Evolutionary conservation across 1,284 basidiomycete genomes (phyloP).

Genomic region (Trichosporon sp.): DNA sequence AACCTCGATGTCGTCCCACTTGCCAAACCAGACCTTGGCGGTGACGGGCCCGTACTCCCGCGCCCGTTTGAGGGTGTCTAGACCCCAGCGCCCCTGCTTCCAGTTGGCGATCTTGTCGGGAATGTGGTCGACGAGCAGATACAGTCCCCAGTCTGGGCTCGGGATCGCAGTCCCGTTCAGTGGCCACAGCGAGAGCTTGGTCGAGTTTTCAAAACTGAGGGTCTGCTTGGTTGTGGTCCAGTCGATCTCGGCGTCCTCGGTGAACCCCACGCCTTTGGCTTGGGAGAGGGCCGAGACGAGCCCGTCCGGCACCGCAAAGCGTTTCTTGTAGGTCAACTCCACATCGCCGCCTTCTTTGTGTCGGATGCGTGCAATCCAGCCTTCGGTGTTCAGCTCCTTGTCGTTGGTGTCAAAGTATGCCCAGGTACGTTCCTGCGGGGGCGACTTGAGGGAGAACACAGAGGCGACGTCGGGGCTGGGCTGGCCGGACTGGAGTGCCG

Average conservation of each 20-base stretch:
- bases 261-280: neutral
- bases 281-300: neutral
- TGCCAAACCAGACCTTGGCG: neutral
- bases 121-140: neutral
- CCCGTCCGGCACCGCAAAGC: neutral
- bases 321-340: neutral
- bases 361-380: neutral
- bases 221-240: constrained; percentile 2
- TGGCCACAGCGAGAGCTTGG: neutral
- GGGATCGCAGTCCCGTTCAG: neutral
- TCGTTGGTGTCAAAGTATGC: neutral
- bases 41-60: neutral
- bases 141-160: neutral
- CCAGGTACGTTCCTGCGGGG: neutral
- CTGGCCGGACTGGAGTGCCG: neutral
- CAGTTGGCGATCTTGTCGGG: neutral
- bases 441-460: neutral
- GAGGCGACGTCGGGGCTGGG: neutral
- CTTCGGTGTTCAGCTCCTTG: neutral
- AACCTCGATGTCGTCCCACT: neutral
- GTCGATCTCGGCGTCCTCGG: neutral
- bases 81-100: neutral
- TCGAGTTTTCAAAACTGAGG: neutral
- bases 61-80: neutral
- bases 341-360: neutral